Percentiles rank a stretch among this genome's conserved stretches.
Evolutionary conservation across 164 flowering plant species (phyloP).

Genomic region (Macadamia integrifolia): DNA sequence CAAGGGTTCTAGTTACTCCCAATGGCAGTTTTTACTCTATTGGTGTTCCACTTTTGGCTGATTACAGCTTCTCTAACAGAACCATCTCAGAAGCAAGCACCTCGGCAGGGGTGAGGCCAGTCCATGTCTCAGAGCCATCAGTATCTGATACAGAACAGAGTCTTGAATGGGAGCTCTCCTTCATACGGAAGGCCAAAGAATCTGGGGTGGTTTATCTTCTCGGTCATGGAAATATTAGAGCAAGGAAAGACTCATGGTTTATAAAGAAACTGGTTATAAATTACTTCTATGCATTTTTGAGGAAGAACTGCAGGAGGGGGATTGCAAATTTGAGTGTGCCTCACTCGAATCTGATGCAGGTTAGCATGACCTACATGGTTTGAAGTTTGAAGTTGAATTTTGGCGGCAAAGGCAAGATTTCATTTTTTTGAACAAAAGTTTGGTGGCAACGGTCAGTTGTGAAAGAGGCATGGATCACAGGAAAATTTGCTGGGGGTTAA

Average conservation of each 20-base stretch:
- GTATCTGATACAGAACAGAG: slow-evolving; percentile 63
- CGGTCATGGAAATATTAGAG: slow-evolving; percentile 74
- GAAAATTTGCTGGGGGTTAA: not conserved
- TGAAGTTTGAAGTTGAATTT: slow-evolving; percentile 38
- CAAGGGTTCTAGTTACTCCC: slow-evolving; percentile 66
- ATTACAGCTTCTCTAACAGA: slow-evolving; percentile 25
- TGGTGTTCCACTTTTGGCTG: slow-evolving; percentile 73
- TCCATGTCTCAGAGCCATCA: slow-evolving; percentile 23
- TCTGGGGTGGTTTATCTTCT: slow-evolving; percentile 81
- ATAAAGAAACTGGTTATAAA: slow-evolving; percentile 62
- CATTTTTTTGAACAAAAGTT: not conserved
- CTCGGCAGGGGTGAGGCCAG: slow-evolving; percentile 32
- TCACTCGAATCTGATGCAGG: slow-evolving; percentile 44
- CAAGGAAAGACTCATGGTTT: slow-evolving; percentile 74
- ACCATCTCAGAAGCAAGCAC: slow-evolving; percentile 55
- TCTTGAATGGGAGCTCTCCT: slow-evolving; percentile 73
- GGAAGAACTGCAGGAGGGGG: slow-evolving; percentile 70
- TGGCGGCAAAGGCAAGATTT: not conserved
- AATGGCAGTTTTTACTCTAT: slow-evolving; percentile 87
- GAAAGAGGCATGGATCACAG: not conserved
- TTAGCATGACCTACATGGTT: slow-evolving; percentile 78
- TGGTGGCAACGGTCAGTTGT: not conserved
- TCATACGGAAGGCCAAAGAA: slow-evolving; percentile 65
- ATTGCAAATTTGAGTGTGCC: slow-evolving; percentile 72
- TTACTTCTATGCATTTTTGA: slow-evolving; percentile 68